Evolutionary conservation across 1,284 basidiomycete genomes (phyloP), one percentile per base, ranked within the genome.

Genomic region (Melampsora occidentalis): DNA sequence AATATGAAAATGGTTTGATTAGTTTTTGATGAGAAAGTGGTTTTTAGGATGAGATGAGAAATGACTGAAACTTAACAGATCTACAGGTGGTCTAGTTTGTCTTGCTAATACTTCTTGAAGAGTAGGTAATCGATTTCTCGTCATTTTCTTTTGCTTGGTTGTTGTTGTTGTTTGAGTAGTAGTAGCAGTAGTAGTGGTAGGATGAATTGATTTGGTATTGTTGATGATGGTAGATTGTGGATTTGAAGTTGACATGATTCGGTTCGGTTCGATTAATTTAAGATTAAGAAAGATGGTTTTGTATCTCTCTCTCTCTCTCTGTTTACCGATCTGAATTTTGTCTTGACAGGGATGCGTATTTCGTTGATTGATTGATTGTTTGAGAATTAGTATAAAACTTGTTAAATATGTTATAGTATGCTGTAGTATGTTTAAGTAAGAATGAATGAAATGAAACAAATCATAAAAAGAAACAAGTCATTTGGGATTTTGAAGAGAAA

Each of bases 41-140:
- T 35, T 48, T 39, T 12, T 28, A 39, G 14, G 53, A 39, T 28
- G 10, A 20, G 42, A 46, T 28, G 48, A 20, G 7, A 62, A 46
- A 25, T 25, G 25, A 25, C 1, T 25, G 20, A 20, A 25, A 75
- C 72, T 61, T 96, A 57, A 97, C 69, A 98, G 87, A 86, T 99
- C 96, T 59, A 98, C 93, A 12, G 96, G 96, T 0, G 96, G 92
- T 78, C 92, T 86, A 14, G 96, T 98, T 63, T 76, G 73, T n/a
- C 73, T 53, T 9, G 73, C 73, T 25, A 76, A 57, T 0, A 76
- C 73, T 42, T 76, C 73, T 69, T 76, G 73, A 16, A 76, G 49
- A 6, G 66, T 76, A 16, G 73, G 73, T 18, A 76, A 65, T 7
- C 73, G 42, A n/a, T 76, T 76, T 12, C 73, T 25, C 0, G 73